Conservation (phyloP, 1,284 basidiomycete species). For the Ustilago sp. region DNA sequence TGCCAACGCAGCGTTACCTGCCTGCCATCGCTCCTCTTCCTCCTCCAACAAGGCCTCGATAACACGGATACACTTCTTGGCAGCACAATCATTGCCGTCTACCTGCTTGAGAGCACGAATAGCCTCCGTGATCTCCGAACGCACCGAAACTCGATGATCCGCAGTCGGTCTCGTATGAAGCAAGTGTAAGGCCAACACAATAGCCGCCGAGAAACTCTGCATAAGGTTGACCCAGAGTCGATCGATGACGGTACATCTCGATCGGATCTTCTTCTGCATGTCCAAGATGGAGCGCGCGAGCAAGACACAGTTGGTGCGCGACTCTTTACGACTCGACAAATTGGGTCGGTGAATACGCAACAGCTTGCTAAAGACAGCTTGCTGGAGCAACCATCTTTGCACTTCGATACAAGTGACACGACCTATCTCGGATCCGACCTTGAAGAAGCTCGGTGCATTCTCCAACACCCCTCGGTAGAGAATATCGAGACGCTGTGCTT, state of each 20-base stretch:
- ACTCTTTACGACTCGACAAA: slow-evolving; percentile 53
- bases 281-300: slow-evolving; percentile 63
- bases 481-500: slow-evolving; percentile 47
- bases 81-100: slow-evolving; percentile 43
- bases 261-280: slow-evolving; percentile 64
- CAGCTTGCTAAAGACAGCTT: slow-evolving; percentile 64
- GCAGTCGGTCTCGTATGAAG: slow-evolving; percentile 54
- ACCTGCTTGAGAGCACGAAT: slow-evolving; percentile 61
- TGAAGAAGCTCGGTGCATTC: slow-evolving; percentile 59
- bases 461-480: slow-evolving; percentile 57
- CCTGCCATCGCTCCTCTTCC: slow-evolving; percentile 62
- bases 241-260: slow-evolving; percentile 59
- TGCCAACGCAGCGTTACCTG: slow-evolving; percentile 38
- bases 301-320: slow-evolving; percentile 61
- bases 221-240: slow-evolving; percentile 62
- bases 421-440: slow-evolving; percentile 56
- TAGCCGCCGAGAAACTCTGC: slow-evolving; percentile 62
- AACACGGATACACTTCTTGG: slow-evolving; percentile 60
- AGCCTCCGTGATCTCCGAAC: slow-evolving; percentile 63
- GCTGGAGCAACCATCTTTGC: slow-evolving; percentile 66
- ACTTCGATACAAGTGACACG: slow-evolving; percentile 57
- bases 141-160: slow-evolving; percentile 52
- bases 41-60: slow-evolving; percentile 66
- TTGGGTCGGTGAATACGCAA: slow-evolving; percentile 61
- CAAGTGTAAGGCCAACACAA: slow-evolving; percentile 64